These are phyloP conservation scores for Wickerhamiella brachini DNA, from an alignment of 805 yeast species.

Conservation along the genomic window DNA sequence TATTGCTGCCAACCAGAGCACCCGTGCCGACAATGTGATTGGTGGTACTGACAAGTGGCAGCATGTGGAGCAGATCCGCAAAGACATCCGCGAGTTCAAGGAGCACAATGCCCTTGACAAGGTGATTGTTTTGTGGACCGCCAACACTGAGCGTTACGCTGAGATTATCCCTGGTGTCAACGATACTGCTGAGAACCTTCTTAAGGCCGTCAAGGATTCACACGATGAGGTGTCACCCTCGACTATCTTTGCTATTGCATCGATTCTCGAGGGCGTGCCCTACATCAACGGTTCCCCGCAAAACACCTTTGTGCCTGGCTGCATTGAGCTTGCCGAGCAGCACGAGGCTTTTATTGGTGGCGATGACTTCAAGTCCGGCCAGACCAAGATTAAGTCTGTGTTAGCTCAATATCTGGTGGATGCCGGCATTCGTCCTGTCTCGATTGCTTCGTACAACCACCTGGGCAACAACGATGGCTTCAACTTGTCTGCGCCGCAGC, in stretches of 20 bases:
- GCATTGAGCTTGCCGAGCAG: constrained; percentile 73
- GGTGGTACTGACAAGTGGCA: constrained; percentile 68
- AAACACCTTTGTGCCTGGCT: constrained; percentile 94
- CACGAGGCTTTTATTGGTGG: constrained; percentile 77
- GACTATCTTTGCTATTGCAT: constrained; percentile 87
- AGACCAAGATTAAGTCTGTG: constrained; percentile 91
- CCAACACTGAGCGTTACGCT: constrained; percentile 89
- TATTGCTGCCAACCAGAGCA: constrained; percentile 88
- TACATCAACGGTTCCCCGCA: constrained; percentile 96
- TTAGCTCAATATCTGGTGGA: constrained; percentile 91
- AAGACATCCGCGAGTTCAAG: constrained; percentile 72
- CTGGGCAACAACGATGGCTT: constrained; percentile 93
- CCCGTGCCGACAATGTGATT: constrained; percentile 77
- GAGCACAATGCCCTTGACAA: constrained; percentile 58
- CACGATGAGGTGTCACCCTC: constrained; percentile 85
- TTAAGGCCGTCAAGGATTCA: constrained; percentile 58
- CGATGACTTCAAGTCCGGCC: constrained; percentile 95
- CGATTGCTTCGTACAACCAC: constrained; percentile 92
- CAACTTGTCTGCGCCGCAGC: constrained; percentile 81
- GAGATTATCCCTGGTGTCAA: constrained; percentile 67
- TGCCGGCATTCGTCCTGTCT: constrained; percentile 91
- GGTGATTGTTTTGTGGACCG: constrained; percentile 90
- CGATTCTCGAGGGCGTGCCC: constrained; percentile 75
- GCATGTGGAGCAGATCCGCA: constrained; percentile 76
- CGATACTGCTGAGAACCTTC: constrained; percentile 72